These are phyloP conservation scores for Cladosporium sp. DNA, from an alignment of 2,329 filamentous ascomycete species.

Conservation along the genomic window DNA sequence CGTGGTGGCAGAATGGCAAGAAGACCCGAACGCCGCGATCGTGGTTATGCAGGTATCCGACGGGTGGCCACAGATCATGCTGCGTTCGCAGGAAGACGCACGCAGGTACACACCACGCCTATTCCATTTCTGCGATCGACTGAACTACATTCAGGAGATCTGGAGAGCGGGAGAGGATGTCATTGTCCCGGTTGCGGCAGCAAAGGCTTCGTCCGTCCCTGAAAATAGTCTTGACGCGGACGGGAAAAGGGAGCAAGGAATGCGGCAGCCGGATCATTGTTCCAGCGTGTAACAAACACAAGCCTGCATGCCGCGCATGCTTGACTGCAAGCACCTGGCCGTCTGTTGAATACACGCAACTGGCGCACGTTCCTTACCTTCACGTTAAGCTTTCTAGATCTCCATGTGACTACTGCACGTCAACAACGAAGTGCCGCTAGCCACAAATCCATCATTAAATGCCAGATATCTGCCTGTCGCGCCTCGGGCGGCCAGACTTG, in stretches of 20 bases:
- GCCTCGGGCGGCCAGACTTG: slow-evolving; percentile 1
- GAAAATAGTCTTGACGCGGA: slow-evolving; percentile 13
- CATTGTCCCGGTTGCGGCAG: slow-evolving; percentile 15
- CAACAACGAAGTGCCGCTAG: slow-evolving; percentile 15
- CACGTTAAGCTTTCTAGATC: slow-evolving; percentile 18
- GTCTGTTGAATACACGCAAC: slow-evolving; percentile 13
- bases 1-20: slow-evolving; percentile 19
- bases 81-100: slow-evolving; percentile 29
- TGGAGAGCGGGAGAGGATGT: no score
- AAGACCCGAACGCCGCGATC: slow-evolving; percentile 16
- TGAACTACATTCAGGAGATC: slow-evolving; percentile 12
- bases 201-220: slow-evolving; percentile 19
- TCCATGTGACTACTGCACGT: slow-evolving; percentile 27
- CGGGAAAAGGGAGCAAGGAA: slow-evolving; percentile 18
- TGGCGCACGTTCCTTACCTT: slow-evolving; percentile 19
- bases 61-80: slow-evolving; percentile 27
- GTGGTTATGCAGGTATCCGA: slow-evolving; percentile 28
- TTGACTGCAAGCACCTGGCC: slow-evolving; percentile 11
- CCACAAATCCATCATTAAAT: neutral
- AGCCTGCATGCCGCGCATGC: slow-evolving; percentile 6
- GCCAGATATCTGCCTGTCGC: slow-evolving; percentile 7
- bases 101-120: slow-evolving; percentile 26
- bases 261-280: slow-evolving; percentile 18
- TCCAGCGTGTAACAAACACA: slow-evolving; percentile 12
- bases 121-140: slow-evolving; percentile 4